Conservation (phyloP, 2,329 filamentous ascomycete genomes). For the Juglanconis sp. region DNA sequence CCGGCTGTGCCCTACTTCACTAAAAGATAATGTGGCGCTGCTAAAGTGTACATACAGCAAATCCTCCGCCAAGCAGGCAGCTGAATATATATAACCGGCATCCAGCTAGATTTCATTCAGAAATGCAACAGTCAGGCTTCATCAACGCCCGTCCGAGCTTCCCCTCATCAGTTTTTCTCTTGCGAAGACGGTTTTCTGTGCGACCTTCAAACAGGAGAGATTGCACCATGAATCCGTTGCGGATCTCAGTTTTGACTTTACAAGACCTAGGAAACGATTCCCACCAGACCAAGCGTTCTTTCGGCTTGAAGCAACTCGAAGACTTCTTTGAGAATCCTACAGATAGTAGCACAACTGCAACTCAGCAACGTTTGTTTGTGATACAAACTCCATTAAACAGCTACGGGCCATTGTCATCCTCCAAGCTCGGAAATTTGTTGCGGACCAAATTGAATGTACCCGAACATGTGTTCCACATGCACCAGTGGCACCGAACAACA, state of each 20-base stretch:
- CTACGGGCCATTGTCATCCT: neutral
- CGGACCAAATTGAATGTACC: neutral
- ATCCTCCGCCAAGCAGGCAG: neutral
- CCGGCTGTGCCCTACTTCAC: neutral
- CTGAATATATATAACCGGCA: neutral
- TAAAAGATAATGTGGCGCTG: neutral
- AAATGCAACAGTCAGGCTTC: too few relatives aligned
- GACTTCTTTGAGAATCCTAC: neutral
- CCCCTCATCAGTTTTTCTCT: too few relatives aligned
- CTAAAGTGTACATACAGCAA: neutral
- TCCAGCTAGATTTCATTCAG: too few relatives aligned
- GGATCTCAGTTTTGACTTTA: too few relatives aligned
- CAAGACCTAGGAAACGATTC: too few relatives aligned
- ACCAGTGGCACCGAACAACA: slow-evolving; percentile 11
- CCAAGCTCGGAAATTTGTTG: neutral
- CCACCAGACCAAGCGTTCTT: neutral
- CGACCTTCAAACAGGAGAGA: too few relatives aligned
- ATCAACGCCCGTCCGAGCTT: too few relatives aligned
- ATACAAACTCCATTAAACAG: neutral
- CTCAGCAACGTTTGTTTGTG: neutral
- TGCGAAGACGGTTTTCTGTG: too few relatives aligned
- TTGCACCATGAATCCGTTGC: too few relatives aligned
- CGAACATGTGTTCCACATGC: neutral
- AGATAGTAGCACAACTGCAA: neutral
- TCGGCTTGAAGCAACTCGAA: neutral